Conservation (phyloP, 192 early-diverging fungal species). For the Coemansia javaensis region DNA sequence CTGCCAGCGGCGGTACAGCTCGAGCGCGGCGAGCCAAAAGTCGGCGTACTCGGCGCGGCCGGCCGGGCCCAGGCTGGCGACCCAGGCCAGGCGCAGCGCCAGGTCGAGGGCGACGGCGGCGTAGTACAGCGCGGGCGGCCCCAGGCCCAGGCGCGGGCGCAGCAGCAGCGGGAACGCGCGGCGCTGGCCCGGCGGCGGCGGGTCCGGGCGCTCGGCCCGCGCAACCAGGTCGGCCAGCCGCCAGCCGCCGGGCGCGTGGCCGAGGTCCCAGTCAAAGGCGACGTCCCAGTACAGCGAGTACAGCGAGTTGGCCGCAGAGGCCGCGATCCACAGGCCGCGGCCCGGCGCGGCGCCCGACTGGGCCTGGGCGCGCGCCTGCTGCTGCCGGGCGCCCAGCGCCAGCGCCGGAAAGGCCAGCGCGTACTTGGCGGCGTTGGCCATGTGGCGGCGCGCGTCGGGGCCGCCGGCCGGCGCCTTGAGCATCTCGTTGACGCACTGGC, state of each 20-base stretch:
- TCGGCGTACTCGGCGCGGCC: constrained; percentile 63
- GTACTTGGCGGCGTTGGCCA: constrained; percentile 93
- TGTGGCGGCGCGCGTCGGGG: constrained; percentile 57
- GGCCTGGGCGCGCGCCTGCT: constrained; percentile 8
- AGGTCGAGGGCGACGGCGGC: constrained; percentile 74
- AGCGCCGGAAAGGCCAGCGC: constrained; percentile 59
- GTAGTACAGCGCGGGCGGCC: constrained; percentile 63
- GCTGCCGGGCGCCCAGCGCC: constrained; percentile 33
- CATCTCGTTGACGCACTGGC: constrained; percentile 51
- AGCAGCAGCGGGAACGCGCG: constrained; percentile 30
- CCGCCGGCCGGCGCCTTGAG: constrained; percentile 15
- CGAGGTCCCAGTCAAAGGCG: constrained; percentile 83
- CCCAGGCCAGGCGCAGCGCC: constrained; percentile 81
- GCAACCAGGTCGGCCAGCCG: constrained; percentile 29
- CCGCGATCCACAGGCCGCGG: constrained; percentile 55
- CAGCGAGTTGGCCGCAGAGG: constrained; percentile 79
- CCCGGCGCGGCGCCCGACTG: constrained; percentile 16
- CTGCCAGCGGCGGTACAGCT: constrained; percentile 83
- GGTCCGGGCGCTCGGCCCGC: constrained; percentile 2
- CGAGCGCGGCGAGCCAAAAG: constrained; percentile 72
- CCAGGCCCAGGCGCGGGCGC: constrained; percentile 65
- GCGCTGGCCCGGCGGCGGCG: not conserved
- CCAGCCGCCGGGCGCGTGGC: constrained; percentile 27
- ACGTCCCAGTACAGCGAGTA: constrained; percentile 98
- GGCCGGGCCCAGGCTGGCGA: constrained; percentile 63